Evolutionary conservation across 176 grass and related monocot genomes (phyloP).

Genomic region (Cymbopogon citratus): DNA sequence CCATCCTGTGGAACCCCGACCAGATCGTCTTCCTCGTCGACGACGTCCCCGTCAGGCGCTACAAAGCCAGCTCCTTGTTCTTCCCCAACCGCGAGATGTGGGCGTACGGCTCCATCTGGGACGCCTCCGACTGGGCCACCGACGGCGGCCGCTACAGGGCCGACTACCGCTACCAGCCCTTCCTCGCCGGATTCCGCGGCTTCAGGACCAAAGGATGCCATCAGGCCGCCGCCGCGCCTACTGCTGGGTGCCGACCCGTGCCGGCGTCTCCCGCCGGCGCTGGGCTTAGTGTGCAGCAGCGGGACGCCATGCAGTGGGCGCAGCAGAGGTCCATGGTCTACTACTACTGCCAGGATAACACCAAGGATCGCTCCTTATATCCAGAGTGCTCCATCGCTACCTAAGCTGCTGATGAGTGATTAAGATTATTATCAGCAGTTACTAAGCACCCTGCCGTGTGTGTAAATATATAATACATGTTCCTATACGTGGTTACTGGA

Average conservation of each 20-base stretch:
- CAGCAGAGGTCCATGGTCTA: slow-evolving; percentile 67
- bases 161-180: slow-evolving; percentile 58
- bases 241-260: slow-evolving; percentile 27
- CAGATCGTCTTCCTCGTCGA: slow-evolving; percentile 88
- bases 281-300: slow-evolving; percentile 47
- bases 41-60: slow-evolving; percentile 59
- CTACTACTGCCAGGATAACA: slow-evolving; percentile 62
- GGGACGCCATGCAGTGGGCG: slow-evolving; percentile 56
- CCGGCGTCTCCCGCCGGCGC: slow-evolving; percentile 34
- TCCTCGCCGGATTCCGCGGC: slow-evolving; percentile 26
- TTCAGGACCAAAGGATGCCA: slow-evolving; percentile 61
- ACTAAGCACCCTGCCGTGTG: too few relatives aligned
- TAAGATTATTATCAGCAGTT: too few relatives aligned
- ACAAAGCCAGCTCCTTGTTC: not conserved
- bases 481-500: too few relatives aligned
- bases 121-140: slow-evolving; percentile 59
- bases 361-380: slow-evolving; percentile 54
- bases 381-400: slow-evolving; percentile 35
- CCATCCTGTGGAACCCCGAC: slow-evolving; percentile 78
- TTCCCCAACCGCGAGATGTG: slow-evolving; percentile 51
- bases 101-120: slow-evolving; percentile 65
- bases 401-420: too few relatives aligned
- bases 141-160: slow-evolving; percentile 49
- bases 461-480: too few relatives aligned
- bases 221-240: slow-evolving; percentile 9